Base-by-base conservation (phyloP, 306 rosid genomes). In the Dalbergia cultrata region DNA sequence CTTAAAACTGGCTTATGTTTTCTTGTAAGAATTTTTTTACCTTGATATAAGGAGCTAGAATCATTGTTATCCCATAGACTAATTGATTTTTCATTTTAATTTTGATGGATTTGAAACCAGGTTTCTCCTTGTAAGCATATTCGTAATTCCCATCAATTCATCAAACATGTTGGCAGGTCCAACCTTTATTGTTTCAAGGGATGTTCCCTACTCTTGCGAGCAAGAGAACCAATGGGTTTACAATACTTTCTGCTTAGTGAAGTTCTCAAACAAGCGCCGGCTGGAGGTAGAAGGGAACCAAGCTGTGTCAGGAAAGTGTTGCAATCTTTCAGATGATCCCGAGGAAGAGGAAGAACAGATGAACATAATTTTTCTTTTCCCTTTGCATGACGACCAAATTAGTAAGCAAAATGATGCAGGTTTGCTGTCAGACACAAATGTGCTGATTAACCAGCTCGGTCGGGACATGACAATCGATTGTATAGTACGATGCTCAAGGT, bases 221-320 rank as follows among this genome's bases (percentile, higher is more conserved):
- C 81, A 84, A 58, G 94, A 87, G 84, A 90, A 90, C 82, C 56
- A 82, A 79, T 86, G 97, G 93, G 56, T 75, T 81, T 87, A 81
- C 76, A 77, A 74, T 52, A 61, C 85, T 53, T 79, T 54, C 13
- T 66, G 57, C 9, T 49, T 87, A 44, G 70, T 87, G 74, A 88
- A 92, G 76, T 75, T 72, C 4, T 81, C 92, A 12, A 72, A 43
- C 83, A 82, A 88, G 86, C 88, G 79, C 43, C 60, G 13, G 16
- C 66, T 76, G 54, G 88, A 84, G 68, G 85, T 67, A 35, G 78
- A 70, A 17, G 88, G 85, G 35, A 49, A 59, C 13, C 57, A 56
- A 45, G 19, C 41, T 70, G 26, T 39, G 19, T 37, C 45, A 52
- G 72, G 75, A 52, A 92, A 86, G 88, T 74, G 43, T 5, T 73